These are phyloP conservation scores for Wickerhamomyces mucosus DNA, from an alignment of 805 yeast genomes.

Conservation along the genomic window DNA sequence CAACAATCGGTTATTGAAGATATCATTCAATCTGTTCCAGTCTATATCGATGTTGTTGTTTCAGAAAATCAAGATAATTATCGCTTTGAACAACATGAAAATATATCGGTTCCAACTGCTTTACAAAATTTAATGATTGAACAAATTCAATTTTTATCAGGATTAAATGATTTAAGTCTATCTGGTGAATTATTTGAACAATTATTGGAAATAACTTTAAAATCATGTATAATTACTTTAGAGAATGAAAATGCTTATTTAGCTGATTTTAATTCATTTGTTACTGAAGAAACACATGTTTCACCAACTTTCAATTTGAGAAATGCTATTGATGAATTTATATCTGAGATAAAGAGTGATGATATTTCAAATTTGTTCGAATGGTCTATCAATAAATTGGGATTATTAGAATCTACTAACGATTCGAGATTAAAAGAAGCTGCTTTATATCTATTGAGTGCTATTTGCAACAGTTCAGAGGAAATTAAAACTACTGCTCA, in stretches of 20 bases:
- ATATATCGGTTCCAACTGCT: conserved; percentile 4
- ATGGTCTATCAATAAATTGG: conserved; percentile 4
- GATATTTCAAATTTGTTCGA: conserved; percentile 25
- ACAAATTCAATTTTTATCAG: conserved; percentile 24
- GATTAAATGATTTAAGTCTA: conserved; percentile 9
- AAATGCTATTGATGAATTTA: conserved; percentile 47
- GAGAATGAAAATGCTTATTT: conserved; percentile 38
- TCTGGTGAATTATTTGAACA: neutral
- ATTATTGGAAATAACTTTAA: conserved; percentile 8
- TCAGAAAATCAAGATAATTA: conserved; percentile 6
- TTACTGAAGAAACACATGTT: conserved; percentile 68
- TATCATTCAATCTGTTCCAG: conserved; percentile 6
- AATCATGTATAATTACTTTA: conserved; percentile 10
- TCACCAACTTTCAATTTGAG: conserved; percentile 46
- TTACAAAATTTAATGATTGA: conserved; percentile 23
- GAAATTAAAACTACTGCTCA: conserved; percentile 23
- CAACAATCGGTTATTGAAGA: conserved; percentile 8
- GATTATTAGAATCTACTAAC: conserved; percentile 1
- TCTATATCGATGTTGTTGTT: conserved; percentile 8
- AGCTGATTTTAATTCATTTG: conserved; percentile 58
- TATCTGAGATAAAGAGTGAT: conserved; percentile 36
- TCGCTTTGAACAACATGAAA: conserved; percentile 9
- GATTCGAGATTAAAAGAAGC: conserved; percentile 39
- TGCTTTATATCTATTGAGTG: conserved; percentile 42
- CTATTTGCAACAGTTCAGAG: conserved; percentile 33